Conservation (phyloP, 495 filamentous ascomycete genomes). For the Aspergillus funiculosus region DNA sequence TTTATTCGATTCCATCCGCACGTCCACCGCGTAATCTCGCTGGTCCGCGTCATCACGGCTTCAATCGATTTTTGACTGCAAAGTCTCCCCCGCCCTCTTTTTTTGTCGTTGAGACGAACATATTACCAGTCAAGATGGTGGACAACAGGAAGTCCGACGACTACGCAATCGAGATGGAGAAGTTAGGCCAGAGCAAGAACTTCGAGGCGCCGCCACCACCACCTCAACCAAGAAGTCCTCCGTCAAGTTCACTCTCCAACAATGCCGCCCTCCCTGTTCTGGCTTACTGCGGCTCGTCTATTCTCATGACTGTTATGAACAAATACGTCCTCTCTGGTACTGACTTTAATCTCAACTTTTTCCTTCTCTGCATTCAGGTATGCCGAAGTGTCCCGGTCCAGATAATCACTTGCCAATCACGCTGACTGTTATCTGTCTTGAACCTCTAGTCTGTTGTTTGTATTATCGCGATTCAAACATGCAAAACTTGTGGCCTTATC, state of each 20-base stretch:
- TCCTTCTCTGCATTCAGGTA: constrained; percentile 90
- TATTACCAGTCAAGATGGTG: constrained; percentile 43
- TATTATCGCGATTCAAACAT: constrained; percentile 76
- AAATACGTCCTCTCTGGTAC: constrained; percentile 93
- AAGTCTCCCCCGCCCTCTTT: background rate
- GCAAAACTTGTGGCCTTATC: constrained; percentile 79
- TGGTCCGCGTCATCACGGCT: background rate
- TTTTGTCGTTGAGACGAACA: background rate
- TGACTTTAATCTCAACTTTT: constrained; percentile 95
- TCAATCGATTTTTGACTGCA: background rate
- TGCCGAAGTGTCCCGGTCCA: constrained; percentile 14
- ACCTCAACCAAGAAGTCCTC: constrained; percentile 29
- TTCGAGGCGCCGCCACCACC: constrained; percentile 46
- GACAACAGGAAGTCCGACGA: constrained; percentile 87
- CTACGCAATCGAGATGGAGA: constrained; percentile 65
- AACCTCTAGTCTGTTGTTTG: constrained; percentile 77
- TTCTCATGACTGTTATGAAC: constrained; percentile 98
- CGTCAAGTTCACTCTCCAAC: constrained; percentile 47
- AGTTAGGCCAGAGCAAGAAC: constrained; percentile 55
- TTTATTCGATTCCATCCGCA: background rate
- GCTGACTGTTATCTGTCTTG: constrained; percentile 14
- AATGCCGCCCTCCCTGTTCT: constrained; percentile 76
- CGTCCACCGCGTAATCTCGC: background rate
- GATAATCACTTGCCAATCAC: background rate
- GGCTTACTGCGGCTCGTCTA: constrained; percentile 89